These are phyloP conservation scores for Lactarius vividus DNA, from an alignment of 768 basidiomycete species.

Conservation along the genomic window DNA sequence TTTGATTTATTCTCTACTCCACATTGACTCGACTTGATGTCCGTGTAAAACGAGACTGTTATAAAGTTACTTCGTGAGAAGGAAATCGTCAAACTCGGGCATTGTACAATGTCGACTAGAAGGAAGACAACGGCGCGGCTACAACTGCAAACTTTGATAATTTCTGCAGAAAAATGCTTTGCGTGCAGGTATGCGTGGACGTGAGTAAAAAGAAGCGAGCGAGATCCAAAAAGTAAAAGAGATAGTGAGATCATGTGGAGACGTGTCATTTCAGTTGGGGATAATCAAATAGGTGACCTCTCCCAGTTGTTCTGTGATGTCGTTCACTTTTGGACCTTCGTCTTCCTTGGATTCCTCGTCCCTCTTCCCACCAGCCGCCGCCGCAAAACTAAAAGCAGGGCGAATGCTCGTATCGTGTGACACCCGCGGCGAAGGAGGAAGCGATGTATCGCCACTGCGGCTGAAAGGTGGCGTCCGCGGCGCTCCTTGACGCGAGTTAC, in stretches of 20 bases:
- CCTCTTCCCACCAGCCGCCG: constrained; percentile 57
- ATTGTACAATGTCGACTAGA: constrained; percentile 21
- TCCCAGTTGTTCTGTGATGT: constrained; percentile 35
- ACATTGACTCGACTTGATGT: constrained; percentile 4
- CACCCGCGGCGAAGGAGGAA: constrained; percentile 25
- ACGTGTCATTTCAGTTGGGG: neutral
- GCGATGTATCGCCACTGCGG: constrained; percentile 20
- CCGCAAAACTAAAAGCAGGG: constrained; percentile 79
- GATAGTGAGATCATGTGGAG: constrained; percentile 21
- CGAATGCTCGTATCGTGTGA: constrained; percentile 49
- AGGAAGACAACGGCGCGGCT: constrained; percentile 8
- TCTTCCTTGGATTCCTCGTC: constrained; percentile 32
- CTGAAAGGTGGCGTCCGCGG: constrained; percentile 32
- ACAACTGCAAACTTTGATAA: constrained; percentile 16
- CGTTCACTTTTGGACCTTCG: constrained; percentile 25
- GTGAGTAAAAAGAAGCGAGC: constrained; percentile 21
- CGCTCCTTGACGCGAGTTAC: constrained; percentile 36
- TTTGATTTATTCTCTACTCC: constrained; percentile 4
- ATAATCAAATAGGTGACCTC: constrained; percentile 38
- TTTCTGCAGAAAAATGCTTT: constrained; percentile 19
- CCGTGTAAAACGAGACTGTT: constrained; percentile 15
- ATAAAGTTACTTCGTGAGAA: constrained; percentile 25
- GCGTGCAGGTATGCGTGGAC: constrained; percentile 27
- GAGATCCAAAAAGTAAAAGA: constrained; percentile 23
- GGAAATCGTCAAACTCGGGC: constrained; percentile 11